Base-by-base conservation (phyloP, 371 early-diverging fungal species). In the Vairimorpha necatrix region DNA sequence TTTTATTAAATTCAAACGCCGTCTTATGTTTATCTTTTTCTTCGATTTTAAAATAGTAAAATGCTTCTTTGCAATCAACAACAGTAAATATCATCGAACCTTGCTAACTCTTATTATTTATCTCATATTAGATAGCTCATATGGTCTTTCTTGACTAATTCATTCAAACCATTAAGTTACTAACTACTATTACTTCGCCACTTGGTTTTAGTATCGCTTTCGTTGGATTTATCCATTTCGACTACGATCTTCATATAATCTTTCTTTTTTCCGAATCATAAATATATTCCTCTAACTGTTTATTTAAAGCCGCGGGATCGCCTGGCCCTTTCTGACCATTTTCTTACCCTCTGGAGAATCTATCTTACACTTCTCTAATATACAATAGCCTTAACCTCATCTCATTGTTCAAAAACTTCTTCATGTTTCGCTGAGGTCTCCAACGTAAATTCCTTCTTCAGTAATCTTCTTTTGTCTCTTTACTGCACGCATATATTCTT, bases 201-300 rank as follows among this genome's bases (percentile, higher is more conserved):
- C 58, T 74, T 75, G 75, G 77, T 78, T 48, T 76, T 78, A 47
- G 74, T 36, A 73, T 83, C 78, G 26, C 24, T 54, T 26, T 6
- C 6, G 24, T 54, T 7, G 56, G 56, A n/a, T 54, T 54, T 42
- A 9, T 42, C 61, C 61, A 63, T 33, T 63, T 33, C 6, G 32
- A 32, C 42, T n/a, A 39, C 4, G 65, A 63, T 42, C 65, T 34
- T 63, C 65, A 39, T 18, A 63, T 38, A 11, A 63, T 33, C 20
- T 33, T 33, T 63, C 65, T 38, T 39, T 38, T 63, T 22, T 63
- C 65, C 26, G 42, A 63, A 63, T 63, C 65, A 4, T 63, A 18
- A n/a, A 38, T 32, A 63, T 38, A 63, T 26, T 63, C 42, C 34
- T 63, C 33, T 32, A 22, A 18, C 11, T 20, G 4, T 14, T 63